Evolutionary conservation across 257 asterid genomes (phyloP), one percentile per base, ranked within the genome.

Genomic region (Prunella vulgaris): DNA sequence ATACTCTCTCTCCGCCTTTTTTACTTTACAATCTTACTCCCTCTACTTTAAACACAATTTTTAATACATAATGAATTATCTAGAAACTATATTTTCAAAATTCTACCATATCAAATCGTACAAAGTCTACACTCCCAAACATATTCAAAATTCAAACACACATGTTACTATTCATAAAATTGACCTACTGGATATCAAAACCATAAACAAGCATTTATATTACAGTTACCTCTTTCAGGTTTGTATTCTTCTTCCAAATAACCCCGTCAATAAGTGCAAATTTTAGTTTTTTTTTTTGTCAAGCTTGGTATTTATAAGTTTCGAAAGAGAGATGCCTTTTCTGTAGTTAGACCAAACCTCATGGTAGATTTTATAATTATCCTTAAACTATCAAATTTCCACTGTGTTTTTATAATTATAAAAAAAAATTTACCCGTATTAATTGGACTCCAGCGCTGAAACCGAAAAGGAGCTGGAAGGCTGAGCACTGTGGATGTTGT

Each of bases 361-460:
- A n/a, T 15, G 30, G 60, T 53, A 53, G 15, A 21, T 53, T 51
- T 53, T 53, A 53, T 53, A 20, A 53, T 7, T 53, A 53, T 53
- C 60, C 13, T 22, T 20, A 52, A 52, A 30, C 18, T 57, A 66
- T 20, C 35, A 59, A 60, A 21, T 69, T 58, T 22, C 48, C 21
- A 42, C 2, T n/a, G 53, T n/a, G 32, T 7, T 53, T 52, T 53
- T 21, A 53, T 21, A 53, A 21, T 21, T 53, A 21, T 53, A 30
- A 60, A 6, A 25, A 18, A 62, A 10, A 53, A 68, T 33, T 72
- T 73, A 88, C 97, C 97, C 76, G 87, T 72, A 89, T 75, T 85
- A 69, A 90, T 87, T 62, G 96, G 93, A 81, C 97, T 88, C 99
- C 99, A 89, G 3, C 91, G 89, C 81, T 78, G 91, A 78, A 94